These are phyloP conservation scores for Phytophthora hibernalis DNA, from an alignment of 352 stramenopile genomes.

Conservation along the genomic window DNA sequence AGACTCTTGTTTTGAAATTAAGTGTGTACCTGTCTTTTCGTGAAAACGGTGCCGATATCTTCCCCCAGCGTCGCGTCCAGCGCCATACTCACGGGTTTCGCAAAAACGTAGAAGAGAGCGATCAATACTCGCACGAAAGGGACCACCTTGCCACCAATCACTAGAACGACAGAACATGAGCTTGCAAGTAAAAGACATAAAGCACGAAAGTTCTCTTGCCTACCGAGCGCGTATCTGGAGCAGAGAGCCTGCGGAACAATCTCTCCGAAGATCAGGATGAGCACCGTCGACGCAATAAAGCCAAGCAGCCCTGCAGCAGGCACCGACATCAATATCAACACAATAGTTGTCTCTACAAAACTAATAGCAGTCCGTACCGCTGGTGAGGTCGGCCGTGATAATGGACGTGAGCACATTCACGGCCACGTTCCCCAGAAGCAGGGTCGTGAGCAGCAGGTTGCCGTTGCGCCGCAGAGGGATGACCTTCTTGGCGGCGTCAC, in stretches of 20 bases:
- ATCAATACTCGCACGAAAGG: constrained; percentile 95
- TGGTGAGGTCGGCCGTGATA: constrained; percentile 93
- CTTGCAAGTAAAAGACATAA: not conserved
- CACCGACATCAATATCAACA: not conserved
- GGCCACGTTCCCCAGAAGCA: constrained; percentile 97
- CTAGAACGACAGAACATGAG: constrained; percentile 26
- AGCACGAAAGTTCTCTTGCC: constrained; percentile 36
- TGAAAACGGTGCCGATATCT: constrained; percentile 97
- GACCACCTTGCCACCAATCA: constrained; percentile 78
- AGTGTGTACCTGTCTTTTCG: constrained; percentile 65
- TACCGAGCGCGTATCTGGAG: constrained; percentile 93
- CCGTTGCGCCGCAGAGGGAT: constrained; percentile 93
- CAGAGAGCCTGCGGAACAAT: constrained; percentile 95
- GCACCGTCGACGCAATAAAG: constrained; percentile 94
- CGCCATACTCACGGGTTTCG: constrained; percentile 93
- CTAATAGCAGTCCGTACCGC: constrained; percentile 31
- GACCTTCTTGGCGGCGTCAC: constrained; percentile 75
- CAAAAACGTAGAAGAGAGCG: constrained; percentile 93
- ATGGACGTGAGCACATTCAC: constrained; percentile 98
- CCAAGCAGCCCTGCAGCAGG: constrained; percentile 72
- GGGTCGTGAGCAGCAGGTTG: constrained; percentile 98
- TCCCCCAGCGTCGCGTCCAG: constrained; percentile 94
- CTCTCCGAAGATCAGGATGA: constrained; percentile 98
- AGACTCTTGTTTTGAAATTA: not conserved
- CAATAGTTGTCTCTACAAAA: not conserved